Evolutionary conservation across 305 asterid species (phyloP), one percentile per base, ranked within the genome.

Genomic region (Rubia peregrina): DNA sequence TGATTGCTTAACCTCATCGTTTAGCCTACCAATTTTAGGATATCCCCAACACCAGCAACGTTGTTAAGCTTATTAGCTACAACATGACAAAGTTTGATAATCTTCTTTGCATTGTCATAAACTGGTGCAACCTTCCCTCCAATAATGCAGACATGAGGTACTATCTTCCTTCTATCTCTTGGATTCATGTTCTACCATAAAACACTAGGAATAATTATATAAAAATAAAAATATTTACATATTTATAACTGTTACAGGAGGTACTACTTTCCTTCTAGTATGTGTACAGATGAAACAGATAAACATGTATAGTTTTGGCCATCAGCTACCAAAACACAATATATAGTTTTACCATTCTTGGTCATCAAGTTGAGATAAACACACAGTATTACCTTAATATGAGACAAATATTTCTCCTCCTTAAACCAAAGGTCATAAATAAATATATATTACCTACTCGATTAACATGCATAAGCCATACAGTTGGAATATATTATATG

Each of bases 91-190:
- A 81, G 85, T 67, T 81, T 81, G 79, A 81, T 81, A 24, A 78
- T 81, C 75, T 81, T 78, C 80, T 78, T 81, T 9, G 85, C 85
- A 67, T 73, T 70, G 43, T 81, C 85, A 67, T 81, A 81, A 48
- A 83, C 85, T 57, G 85, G 85, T 21, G 85, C 85, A 70, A 83
- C 83, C 78, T 81, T 81, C 67, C 85, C 85, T 70, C 85, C 85
- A 56, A 81, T 81, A 61, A 81, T 73, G 69, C 81, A 78, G 53
- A 81, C 85, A 57, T 79, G 85, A 61, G 85, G 85, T 60, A 81
- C 85, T 70, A 78, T 83, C 75, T 73, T 81, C 41, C 77, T 56
- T 70, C 75, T 81, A 48, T 73, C 79, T 62, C 62, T 73, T 73
- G 77, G 61, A 38, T 67, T 73, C 85, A 81, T 81, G 74, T 78